Base-by-base conservation (phyloP, 148 eudicot genomes). In the Vaccinium myrtillus region DNA sequence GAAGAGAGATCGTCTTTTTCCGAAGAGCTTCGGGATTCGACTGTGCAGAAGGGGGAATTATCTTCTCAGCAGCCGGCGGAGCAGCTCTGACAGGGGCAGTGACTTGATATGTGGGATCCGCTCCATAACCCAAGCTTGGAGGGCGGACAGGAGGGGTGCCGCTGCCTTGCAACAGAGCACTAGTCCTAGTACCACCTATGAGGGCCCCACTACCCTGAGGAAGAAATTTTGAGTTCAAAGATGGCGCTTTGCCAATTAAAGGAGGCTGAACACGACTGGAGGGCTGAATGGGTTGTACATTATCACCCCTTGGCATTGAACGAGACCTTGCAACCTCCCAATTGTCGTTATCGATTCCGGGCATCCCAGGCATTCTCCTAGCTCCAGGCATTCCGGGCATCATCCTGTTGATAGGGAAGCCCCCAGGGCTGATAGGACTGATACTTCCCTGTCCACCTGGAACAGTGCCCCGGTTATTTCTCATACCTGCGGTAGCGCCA, bases 301-400 rank as follows among this genome's bases (percentile, higher is more conserved):
- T 77, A 78, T 87, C 87, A 6, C 92, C 96, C 81, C 93, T 91
- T 9, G 93, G 89, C 94, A 91, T 89, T 7, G 97, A 87, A 49
- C 98, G 91, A 78, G 89, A 85, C 84, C 93, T 90, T 10, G 91
- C 93, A 79, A 95, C 91, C 87, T 95, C 99, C 99, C 99, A 97
- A 78, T 93, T 91, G 86, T 93, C 98, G 56, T 90, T 91, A 78
- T 95, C 98, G 27, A 90, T 77, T 54, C 91, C 95, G 0, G 98
- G 94, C 90, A 89, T 90, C 10, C 96, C 94, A 1, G 96, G 94
- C 95, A 92, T 91, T 86, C 87, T 94, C 81, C 95, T 87, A 11
- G 87, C 19, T 19, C 96, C 96, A 0, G 98, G 99, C 94, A 89
- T 92, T 63, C 99, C 99, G 0, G 98, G 99, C 98, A 97, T 97